Evolutionary conservation across 257 asterid genomes (phyloP).

Genomic region (Nicotiana benthamiana): DNA sequence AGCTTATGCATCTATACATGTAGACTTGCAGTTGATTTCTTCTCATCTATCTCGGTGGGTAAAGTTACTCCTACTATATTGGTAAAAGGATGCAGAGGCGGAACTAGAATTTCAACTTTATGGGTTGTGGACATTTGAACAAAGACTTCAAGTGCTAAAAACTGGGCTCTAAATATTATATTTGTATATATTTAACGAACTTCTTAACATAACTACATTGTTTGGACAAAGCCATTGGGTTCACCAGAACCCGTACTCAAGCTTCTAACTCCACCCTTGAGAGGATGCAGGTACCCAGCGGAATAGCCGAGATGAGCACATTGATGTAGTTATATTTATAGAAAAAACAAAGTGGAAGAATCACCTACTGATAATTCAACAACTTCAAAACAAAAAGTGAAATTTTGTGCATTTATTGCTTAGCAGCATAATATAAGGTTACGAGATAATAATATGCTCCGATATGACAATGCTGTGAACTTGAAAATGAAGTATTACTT

Average conservation of each 20-base stretch:
- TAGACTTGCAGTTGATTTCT: neutral
- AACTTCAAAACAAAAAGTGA: neutral
- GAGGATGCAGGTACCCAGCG: neutral
- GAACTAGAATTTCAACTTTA: neutral
- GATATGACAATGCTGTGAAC: neutral
- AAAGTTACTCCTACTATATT: too few relatives aligned
- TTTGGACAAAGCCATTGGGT: too few relatives aligned
- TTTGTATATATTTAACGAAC: too few relatives aligned
- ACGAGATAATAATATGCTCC: neutral
- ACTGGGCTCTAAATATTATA: too few relatives aligned
- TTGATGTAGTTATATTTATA: too few relatives aligned
- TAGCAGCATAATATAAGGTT: neutral
- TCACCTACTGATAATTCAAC: neutral
- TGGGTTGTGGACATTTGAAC: too few relatives aligned
- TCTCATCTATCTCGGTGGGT: too few relatives aligned
- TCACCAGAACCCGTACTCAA: too few relatives aligned
- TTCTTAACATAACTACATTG: too few relatives aligned
- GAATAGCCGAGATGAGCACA: neutral
- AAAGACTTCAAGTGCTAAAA: too few relatives aligned
- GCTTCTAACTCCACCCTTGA: too few relatives aligned
- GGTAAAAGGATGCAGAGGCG: neutral
- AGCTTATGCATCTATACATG: neutral
- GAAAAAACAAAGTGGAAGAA: too few relatives aligned
- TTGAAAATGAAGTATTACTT: neutral
- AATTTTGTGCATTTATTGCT: neutral